phyloP scores from a whole-genome alignment of 305 asterid genomes.

The Fraxinus baroniana region DNA sequence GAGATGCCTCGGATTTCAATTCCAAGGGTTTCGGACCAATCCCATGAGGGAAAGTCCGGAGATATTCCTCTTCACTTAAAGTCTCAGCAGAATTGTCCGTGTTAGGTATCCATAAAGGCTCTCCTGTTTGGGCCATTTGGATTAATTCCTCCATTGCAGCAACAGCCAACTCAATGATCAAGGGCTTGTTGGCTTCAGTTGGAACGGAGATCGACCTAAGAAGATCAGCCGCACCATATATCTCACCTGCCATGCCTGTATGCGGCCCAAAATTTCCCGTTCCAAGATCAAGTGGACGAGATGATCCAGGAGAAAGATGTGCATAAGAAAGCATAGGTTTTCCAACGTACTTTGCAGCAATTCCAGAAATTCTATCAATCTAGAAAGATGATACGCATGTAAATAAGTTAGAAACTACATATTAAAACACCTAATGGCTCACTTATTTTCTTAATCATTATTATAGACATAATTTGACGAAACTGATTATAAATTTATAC shows the following conservation, averaged over 20 bases:
- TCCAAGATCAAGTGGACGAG: conserved; percentile 63
- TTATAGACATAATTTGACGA: no score
- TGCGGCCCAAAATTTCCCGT: conserved; percentile 54
- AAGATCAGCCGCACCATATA: conserved; percentile 60
- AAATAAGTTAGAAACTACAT: neutral
- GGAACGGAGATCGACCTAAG: conserved; percentile 68
- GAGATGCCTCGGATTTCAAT: conserved; percentile 74
- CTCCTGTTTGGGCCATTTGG: conserved; percentile 77
- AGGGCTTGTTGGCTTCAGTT: conserved; percentile 66
- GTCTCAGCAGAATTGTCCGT: conserved; percentile 38
- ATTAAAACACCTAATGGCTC: neutral
- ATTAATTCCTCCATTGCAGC: conserved; percentile 94
- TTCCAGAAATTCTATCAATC: conserved; percentile 86
- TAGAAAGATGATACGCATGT: conserved; percentile 19
- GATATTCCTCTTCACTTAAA: conserved; percentile 67
- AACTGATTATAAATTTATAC: no score
- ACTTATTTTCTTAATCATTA: neutral
- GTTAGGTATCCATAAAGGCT: conserved; percentile 73
- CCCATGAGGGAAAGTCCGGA: conserved; percentile 72
- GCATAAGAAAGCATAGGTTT: conserved; percentile 74
- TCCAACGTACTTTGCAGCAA: conserved; percentile 84
- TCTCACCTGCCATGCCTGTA: conserved; percentile 45
- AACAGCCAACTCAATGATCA: conserved; percentile 76
- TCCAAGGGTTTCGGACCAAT: conserved; percentile 79
- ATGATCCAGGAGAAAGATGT: conserved; percentile 47